Evolutionary conservation across 768 basidiomycete genomes (phyloP).

Genomic region (Tricholoma matsutake): DNA sequence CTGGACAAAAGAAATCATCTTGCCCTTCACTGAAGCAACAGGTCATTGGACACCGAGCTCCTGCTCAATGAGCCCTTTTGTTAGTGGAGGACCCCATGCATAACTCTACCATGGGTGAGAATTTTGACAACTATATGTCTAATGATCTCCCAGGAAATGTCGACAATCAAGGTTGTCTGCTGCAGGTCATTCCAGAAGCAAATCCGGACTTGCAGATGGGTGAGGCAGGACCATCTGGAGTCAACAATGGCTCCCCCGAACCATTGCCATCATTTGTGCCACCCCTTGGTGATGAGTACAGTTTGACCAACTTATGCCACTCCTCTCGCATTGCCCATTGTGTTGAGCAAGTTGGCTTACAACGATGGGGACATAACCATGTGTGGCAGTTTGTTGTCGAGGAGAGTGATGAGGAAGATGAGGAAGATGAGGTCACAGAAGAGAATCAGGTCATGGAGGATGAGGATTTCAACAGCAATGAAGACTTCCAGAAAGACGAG

Average conservation of each 20-base stretch:
- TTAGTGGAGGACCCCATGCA: background rate
- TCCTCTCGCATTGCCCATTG: background rate
- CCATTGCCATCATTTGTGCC: too few relatives aligned
- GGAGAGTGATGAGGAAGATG: conserved; percentile 1
- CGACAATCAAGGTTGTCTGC: background rate
- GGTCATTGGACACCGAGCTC: background rate
- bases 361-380: background rate
- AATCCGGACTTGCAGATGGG: conserved; percentile 1
- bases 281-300: too few relatives aligned
- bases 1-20: background rate
- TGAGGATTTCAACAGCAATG: background rate
- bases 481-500: background rate
- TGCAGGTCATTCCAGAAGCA: background rate
- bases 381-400: background rate
- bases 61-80: background rate
- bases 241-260: too few relatives aligned
- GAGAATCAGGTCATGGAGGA: conserved; percentile 1
- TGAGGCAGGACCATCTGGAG: background rate
- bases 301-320: too few relatives aligned
- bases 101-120: background rate
- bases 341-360: background rate
- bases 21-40: background rate
- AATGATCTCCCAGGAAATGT: background rate
- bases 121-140: background rate
- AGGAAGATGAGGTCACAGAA: background rate